Evolutionary conservation across 2,329 filamentous ascomycete genomes (phyloP), one percentile per base, ranked within the genome.

Genomic region (Sporothrix pallida): DNA sequence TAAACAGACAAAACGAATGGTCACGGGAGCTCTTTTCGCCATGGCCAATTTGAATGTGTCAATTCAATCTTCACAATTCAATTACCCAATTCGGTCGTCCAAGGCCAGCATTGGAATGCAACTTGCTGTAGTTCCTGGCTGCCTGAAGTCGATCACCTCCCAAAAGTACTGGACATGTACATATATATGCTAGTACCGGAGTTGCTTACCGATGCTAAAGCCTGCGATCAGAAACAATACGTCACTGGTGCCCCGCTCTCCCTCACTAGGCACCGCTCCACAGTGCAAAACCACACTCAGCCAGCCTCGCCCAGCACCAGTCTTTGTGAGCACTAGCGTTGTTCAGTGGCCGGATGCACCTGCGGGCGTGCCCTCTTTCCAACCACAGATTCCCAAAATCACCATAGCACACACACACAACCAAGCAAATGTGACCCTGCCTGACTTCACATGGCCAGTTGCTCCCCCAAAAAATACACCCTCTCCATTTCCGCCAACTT

Each of bases 171-270:
- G 44, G 8, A 12, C 44, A 69, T 69, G 46, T 26, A 50, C 62
- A 60, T 72, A 69, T 13, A 13, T 65, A 54, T 71, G 48, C 52
- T 37, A 10, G 46, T 67, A 69, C 3, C 23, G 50, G 54, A 71
- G 67, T 69, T 69, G 67, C 67, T 69, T 69, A 69, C 67, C 48
- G 23, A 69, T 69, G 31, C 48, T 13, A 69, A 44, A 42, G 67
- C 63, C 71, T 48, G 37, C 17, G 62, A 58, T 23, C 42, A 44
- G 23, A 58, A 17, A 56, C 63, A 73, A 74, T 75, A 75, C 74
- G 74, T 75, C 73, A 75, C 74, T 74, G 62, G 5, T 65, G 71
- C 74, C 74, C 73, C 74, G 73, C 74, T 69, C 26, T 37, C n/a
- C 42, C 42, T 48, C 58, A 48, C 13, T n/a, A 37, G 10, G 15